Evolutionary conservation across 1,284 basidiomycete species (phyloP).

Genomic region (Mycocalia duriaeana): DNA sequence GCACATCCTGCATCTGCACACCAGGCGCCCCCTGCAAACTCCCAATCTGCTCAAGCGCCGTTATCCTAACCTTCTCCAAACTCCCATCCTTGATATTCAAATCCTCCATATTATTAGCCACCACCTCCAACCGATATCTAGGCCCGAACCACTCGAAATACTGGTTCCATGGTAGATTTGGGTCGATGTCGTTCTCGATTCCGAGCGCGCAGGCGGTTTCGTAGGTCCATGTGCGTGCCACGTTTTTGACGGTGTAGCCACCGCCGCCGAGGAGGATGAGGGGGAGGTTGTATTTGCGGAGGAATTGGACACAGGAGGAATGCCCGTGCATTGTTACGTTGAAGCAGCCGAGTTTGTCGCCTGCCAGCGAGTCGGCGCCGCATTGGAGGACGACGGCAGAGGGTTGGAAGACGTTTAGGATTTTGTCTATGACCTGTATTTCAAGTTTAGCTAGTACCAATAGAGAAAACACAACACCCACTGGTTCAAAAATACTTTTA

Average conservation of each 20-base stretch:
- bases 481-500: constrained; percentile 93
- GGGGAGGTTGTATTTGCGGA: constrained; percentile 94
- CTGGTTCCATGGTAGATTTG: constrained; percentile 94
- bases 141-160: constrained; percentile 99
- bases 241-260: constrained; percentile 98
- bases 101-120: constrained; percentile 93
- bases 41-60: constrained; percentile 76
- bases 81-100: constrained; percentile 86
- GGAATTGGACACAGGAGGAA: constrained; percentile 95
- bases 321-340: constrained; percentile 98
- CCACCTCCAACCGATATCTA: constrained; percentile 95
- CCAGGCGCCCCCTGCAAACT: constrained; percentile 81
- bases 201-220: constrained; percentile 97
- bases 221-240: constrained; percentile 95
- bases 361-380: constrained; percentile 96
- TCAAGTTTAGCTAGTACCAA: neutral
- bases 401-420: constrained; percentile 95
- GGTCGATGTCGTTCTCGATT: constrained; percentile 85
- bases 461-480: constrained; percentile 29
- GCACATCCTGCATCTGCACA: constrained; percentile 83
- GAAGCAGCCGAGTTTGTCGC: constrained; percentile 94
- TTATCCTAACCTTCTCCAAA: constrained; percentile 75
- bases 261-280: constrained; percentile 92
- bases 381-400: constrained; percentile 97
- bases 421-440: constrained; percentile 85